Percentiles rank a stretch among this genome's conserved stretches.
Conservation (phyloP, 2,329 filamentous ascomycete genomes). For the Alternaria dauci region DNA sequence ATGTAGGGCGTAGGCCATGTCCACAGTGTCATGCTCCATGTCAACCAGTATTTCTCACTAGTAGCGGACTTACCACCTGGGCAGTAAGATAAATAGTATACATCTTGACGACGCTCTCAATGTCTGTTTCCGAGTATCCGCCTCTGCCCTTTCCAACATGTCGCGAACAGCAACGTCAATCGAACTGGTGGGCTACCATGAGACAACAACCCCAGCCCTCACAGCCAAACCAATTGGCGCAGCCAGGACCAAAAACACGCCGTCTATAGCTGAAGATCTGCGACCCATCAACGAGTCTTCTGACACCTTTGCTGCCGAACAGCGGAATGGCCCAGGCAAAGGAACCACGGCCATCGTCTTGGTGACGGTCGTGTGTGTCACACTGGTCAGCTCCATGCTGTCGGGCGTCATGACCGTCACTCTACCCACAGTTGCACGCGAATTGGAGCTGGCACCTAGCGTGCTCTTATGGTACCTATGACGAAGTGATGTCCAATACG, state of each 20-base stretch:
- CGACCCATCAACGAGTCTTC: conserved; percentile 10
- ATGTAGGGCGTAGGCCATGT: neutral
- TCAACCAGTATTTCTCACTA: neutral
- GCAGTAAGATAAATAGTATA: neutral
- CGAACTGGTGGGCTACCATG: conserved; percentile 30
- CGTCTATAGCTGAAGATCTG: neutral
- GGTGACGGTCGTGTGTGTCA: conserved; percentile 24
- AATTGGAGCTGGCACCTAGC: conserved; percentile 33
- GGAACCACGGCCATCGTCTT: conserved; percentile 30
- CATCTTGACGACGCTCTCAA: neutral
- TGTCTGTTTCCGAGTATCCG: neutral
- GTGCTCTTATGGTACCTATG: conserved; percentile 40
- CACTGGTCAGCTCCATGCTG: conserved; percentile 37
- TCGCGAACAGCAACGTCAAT: conserved; percentile 38
- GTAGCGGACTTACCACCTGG: too few species aligned
- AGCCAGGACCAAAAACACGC: conserved; percentile 3
- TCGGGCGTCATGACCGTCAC: conserved; percentile 54
- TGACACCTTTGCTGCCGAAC: conserved; percentile 26
- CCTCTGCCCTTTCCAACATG: conserved; percentile 20
- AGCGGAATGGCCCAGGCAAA: conserved; percentile 27
- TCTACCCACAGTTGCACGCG: conserved; percentile 54
- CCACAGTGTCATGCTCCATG: neutral
- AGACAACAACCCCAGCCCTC: conserved; percentile 13
- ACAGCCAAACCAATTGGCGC: conserved; percentile 11
- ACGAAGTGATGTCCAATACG: neutral